Percentiles rank a stretch among this genome's conserved stretches.
These are phyloP conservation scores for Fusarium sp. DNA, from an alignment of 2,329 filamentous ascomycete species.

Conservation along the genomic window DNA sequence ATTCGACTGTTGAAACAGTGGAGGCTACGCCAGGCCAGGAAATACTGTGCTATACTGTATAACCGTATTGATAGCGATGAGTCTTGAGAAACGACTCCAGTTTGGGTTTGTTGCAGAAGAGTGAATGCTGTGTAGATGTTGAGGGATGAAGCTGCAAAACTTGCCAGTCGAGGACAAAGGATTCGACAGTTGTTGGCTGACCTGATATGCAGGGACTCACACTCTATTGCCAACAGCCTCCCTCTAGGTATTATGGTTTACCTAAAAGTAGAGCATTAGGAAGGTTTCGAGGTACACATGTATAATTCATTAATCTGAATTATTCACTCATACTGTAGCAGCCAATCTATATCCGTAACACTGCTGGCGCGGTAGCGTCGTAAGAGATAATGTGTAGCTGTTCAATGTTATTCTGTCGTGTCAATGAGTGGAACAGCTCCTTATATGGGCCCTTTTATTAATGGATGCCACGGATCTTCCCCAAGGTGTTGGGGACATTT, in stretches of 20 bases:
- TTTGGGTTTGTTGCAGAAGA: background rate
- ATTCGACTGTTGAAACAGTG: slow-evolving; percentile 23
- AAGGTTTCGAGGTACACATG: background rate
- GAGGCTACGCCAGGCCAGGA: slow-evolving; percentile 5
- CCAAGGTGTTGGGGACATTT: slow-evolving; percentile 2
- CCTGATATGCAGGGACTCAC: slow-evolving; percentile 19
- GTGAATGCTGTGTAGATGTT: background rate
- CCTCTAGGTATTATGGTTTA: background rate
- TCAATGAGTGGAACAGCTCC: slow-evolving; percentile 18
- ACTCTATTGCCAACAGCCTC: background rate
- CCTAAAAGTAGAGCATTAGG: background rate
- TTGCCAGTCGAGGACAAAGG: background rate
- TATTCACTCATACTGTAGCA: slow-evolving; percentile 31
- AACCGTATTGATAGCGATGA: background rate
- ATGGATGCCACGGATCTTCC: slow-evolving; percentile 4
- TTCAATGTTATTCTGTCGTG: background rate
- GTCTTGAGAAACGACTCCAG: background rate
- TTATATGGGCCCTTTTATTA: slow-evolving; percentile 3
- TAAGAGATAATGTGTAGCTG: slow-evolving; percentile 23
- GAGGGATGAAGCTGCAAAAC: background rate
- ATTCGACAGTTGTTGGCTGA: background rate
- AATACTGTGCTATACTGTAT: slow-evolving; percentile 7
- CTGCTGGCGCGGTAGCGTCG: slow-evolving; percentile 18
- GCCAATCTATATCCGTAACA: slow-evolving; percentile 25
- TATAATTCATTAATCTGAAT: background rate